phyloP scores from a whole-genome alignment of 495 filamentous ascomycete species.

The Penicillium pancosmium region DNA sequence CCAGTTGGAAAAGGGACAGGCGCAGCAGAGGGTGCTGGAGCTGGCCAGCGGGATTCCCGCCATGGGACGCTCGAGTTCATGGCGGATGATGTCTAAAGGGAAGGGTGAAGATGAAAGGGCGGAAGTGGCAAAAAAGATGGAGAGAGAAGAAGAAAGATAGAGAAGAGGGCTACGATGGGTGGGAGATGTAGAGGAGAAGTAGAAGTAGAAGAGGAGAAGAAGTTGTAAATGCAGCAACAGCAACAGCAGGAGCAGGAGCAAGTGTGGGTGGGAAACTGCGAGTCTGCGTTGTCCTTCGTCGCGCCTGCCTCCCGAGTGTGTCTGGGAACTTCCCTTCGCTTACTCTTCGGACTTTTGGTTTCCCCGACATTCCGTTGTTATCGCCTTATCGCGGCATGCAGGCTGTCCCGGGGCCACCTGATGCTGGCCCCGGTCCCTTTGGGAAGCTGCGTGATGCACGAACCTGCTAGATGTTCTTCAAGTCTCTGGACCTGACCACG shows the following conservation, averaged over 20 bases:
- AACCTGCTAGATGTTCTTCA: conserved; percentile 85
- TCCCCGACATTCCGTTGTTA: conserved; percentile 15
- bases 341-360: conserved; percentile 15
- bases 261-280: not conserved
- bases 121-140: conserved; percentile 11
- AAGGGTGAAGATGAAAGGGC: conserved; percentile 12
- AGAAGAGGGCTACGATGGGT: conserved; percentile 26
- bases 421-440: no score
- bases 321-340: conserved; percentile 21
- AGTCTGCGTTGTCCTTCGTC: not conserved
- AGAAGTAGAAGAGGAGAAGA: not conserved
- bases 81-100: conserved; percentile 18
- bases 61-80: conserved; percentile 50
- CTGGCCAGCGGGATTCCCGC: conserved; percentile 30
- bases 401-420: no score
- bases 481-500: conserved; percentile 90
- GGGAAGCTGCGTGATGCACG: no score
- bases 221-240: not conserved
- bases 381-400: conserved; percentile 25
- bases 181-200: conserved; percentile 7
- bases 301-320: not conserved
- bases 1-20: conserved; percentile 34
- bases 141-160: not conserved
- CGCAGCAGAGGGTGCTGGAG: conserved; percentile 35
- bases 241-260: not conserved